A percentile compares a stretch with the other conserved stretches of the same genome.
Evolutionary conservation across 2,329 filamentous ascomycete species (phyloP).

Genomic region (Phaeoacremonium minimum): DNA sequence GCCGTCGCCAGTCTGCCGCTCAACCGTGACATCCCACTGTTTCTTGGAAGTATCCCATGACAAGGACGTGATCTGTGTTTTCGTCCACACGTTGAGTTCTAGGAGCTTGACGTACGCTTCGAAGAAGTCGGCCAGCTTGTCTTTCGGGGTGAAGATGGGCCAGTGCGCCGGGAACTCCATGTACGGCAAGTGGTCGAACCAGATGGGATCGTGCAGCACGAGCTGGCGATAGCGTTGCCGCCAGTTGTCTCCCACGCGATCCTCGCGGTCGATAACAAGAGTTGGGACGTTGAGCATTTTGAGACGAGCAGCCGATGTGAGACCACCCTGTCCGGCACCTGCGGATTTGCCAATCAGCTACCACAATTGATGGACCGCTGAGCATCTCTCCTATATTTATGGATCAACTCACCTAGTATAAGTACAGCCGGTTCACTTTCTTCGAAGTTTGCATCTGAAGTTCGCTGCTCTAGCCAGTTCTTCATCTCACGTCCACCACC

Average conservation of each 20-base stretch:
- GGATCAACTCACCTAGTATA: conserved; percentile 49
- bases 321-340: conserved; percentile 47
- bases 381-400: too few species aligned
- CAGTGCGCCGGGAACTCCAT: conserved; percentile 56
- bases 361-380: neutral
- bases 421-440: conserved; percentile 47
- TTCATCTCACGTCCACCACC: conserved; percentile 44
- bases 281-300: conserved; percentile 49
- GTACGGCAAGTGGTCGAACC: conserved; percentile 57
- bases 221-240: conserved; percentile 50
- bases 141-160: conserved; percentile 65
- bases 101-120: conserved; percentile 56
- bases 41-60: conserved; percentile 38
- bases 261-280: conserved; percentile 46
- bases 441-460: conserved; percentile 39
- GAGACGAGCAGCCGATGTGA: conserved; percentile 46
- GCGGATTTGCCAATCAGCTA: neutral
- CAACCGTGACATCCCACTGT: conserved; percentile 27
- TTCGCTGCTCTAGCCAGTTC: conserved; percentile 55
- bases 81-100: conserved; percentile 62
- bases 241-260: conserved; percentile 56
- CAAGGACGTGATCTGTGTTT: conserved; percentile 37
- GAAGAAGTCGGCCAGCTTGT: conserved; percentile 63
- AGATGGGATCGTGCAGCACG: conserved; percentile 45
- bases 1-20: conserved; percentile 27